A percentile compares a stretch with the other conserved stretches of the same genome.
Evolutionary conservation across 1,139 yeast genomes (phyloP).

Genomic region (Magnusiomyces tetraspermus): DNA sequence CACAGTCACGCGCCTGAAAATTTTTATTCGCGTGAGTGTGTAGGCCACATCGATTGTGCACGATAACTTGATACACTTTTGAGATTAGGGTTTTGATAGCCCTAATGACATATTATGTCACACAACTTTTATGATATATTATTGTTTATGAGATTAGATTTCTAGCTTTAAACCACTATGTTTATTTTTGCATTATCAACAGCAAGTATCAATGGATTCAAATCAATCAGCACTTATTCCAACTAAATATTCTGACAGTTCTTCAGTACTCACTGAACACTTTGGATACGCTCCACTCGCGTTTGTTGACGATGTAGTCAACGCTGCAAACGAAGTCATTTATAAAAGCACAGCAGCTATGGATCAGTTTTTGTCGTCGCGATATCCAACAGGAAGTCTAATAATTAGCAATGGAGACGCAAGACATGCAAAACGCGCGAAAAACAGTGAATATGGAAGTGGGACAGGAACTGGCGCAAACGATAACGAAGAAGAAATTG

Average conservation of each 20-base stretch:
- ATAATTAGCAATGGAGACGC: conserved; percentile 22
- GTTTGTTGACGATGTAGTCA: conserved; percentile 77
- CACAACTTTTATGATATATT: background rate
- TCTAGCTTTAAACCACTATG: background rate
- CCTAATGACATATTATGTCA: background rate
- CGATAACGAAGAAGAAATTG: conserved; percentile 17
- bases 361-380: conserved; percentile 47
- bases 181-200: background rate
- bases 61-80: too few species aligned
- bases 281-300: conserved; percentile 83
- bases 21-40: too few species aligned
- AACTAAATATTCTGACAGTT: conserved; percentile 19
- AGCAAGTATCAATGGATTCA: background rate
- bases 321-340: conserved; percentile 77
- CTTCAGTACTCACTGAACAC: conserved; percentile 71
- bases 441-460: background rate
- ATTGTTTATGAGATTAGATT: background rate
- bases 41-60: too few species aligned
- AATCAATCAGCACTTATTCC: background rate
- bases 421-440: conserved; percentile 4
- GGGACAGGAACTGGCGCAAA: conserved; percentile 1
- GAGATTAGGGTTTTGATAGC: background rate
- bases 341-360: conserved; percentile 76
- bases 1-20: too few species aligned
- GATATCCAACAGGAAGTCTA: conserved; percentile 16